Conservation (phyloP, 2,329 filamentous ascomycete genomes). For the Cercospora janseana region DNA sequence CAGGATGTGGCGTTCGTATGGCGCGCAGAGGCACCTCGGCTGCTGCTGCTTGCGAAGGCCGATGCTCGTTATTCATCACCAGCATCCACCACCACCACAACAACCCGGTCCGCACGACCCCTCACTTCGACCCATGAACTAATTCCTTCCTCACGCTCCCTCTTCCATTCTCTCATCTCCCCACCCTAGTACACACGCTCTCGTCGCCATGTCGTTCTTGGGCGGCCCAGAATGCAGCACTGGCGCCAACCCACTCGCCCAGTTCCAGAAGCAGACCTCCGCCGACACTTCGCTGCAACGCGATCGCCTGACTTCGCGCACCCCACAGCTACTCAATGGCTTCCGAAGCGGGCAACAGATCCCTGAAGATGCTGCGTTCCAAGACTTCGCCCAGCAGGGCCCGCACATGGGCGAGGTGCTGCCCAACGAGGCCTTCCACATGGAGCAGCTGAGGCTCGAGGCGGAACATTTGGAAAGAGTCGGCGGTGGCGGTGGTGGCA, state of each 20-base stretch:
- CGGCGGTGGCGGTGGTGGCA: slow-evolving; percentile 27
- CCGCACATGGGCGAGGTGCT: slow-evolving; percentile 57
- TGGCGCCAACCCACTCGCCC: slow-evolving; percentile 89
- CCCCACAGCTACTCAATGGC: slow-evolving; percentile 32
- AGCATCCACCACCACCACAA: neutral
- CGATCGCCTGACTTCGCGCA: slow-evolving; percentile 62
- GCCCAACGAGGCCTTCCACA: slow-evolving; percentile 59
- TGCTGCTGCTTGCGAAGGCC: neutral
- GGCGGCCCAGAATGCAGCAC: slow-evolving; percentile 96
- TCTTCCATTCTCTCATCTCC: neutral
- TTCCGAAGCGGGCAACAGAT: slow-evolving; percentile 34
- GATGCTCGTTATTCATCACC: slow-evolving; percentile 3
- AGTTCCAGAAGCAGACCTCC: slow-evolving; percentile 95
- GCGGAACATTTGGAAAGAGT: slow-evolving; percentile 50
- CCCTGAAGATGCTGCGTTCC: slow-evolving; percentile 36
- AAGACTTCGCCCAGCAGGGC: slow-evolving; percentile 78
- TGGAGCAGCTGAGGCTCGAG: slow-evolving; percentile 65
- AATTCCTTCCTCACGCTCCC: no score
- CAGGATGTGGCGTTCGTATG: no score
- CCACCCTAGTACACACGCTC: neutral
- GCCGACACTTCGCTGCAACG: slow-evolving; percentile 94
- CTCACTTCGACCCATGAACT: slow-evolving; percentile 2
- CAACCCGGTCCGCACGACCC: slow-evolving; percentile 2
- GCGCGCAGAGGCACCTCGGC: no score
- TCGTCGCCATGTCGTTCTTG: slow-evolving; percentile 77